Evolutionary conservation across 108 stramenopile genomes (phyloP).

Genomic region (Epithemia pelagica): DNA sequence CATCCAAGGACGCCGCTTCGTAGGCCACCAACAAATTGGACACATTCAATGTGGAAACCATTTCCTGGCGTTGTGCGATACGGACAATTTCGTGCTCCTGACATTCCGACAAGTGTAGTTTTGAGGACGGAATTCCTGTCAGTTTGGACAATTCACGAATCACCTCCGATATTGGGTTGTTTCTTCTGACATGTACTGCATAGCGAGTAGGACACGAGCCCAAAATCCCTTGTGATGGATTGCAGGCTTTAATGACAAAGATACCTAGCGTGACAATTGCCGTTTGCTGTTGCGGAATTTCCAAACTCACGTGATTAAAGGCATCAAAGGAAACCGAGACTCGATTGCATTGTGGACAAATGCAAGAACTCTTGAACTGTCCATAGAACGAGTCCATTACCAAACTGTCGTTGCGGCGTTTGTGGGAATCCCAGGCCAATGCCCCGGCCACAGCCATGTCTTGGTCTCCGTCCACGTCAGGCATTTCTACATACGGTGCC

Average conservation of each 20-base stretch:
- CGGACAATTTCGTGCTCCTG: slow-evolving; percentile 21
- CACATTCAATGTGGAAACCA: slow-evolving; percentile 19
- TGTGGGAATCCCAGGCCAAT: slow-evolving; percentile 59
- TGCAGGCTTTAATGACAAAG: background rate
- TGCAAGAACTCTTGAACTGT: slow-evolving; percentile 74
- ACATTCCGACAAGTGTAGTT: slow-evolving; percentile 32
- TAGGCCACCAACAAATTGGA: slow-evolving; percentile 37
- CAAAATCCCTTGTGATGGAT: background rate
- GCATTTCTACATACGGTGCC: slow-evolving; percentile 88
- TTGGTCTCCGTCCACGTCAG: slow-evolving; percentile 56
- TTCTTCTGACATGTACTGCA: slow-evolving; percentile 15
- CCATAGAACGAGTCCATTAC: slow-evolving; percentile 79
- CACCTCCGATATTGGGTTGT: slow-evolving; percentile 19
- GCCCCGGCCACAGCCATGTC: slow-evolving; percentile 63
- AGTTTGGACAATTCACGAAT: slow-evolving; percentile 20
- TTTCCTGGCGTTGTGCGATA: slow-evolving; percentile 33
- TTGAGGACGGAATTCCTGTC: slow-evolving; percentile 18
- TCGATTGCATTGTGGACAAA: slow-evolving; percentile 79
- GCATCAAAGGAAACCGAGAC: slow-evolving; percentile 89
- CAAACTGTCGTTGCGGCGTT: slow-evolving; percentile 65
- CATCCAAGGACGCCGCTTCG: slow-evolving; percentile 35
- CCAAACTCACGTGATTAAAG: slow-evolving; percentile 76
- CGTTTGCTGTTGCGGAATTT: slow-evolving; percentile 47
- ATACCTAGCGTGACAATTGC: slow-evolving; percentile 3
- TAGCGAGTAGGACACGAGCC: slow-evolving; percentile 11